Evolutionary conservation across 257 asterid genomes (phyloP).

Genomic region (Mitragyna speciosa): DNA sequence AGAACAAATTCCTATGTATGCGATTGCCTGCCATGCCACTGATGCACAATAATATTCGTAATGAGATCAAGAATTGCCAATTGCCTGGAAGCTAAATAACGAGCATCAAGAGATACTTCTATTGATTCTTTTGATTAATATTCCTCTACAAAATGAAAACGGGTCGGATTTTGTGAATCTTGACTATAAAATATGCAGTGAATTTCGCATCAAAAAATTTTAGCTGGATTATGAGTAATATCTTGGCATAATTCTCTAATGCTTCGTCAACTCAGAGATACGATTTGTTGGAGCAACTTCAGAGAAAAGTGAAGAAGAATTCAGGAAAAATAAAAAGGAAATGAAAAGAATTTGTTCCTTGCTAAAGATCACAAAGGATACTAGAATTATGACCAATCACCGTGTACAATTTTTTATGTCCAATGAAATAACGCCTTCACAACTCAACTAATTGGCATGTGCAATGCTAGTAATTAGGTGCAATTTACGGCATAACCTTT

Average conservation of each 20-base stretch:
- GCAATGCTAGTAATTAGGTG: not conserved
- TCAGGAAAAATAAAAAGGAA: too few relatives aligned
- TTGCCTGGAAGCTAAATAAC: not conserved
- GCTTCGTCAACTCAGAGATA: not conserved
- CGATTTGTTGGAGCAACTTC: not conserved
- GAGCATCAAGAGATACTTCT: not conserved
- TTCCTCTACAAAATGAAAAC: not conserved
- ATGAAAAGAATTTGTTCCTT: not conserved
- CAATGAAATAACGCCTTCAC: not conserved
- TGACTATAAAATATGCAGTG: not conserved
- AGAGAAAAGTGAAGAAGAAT: too few relatives aligned
- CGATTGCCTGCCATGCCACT: not conserved
- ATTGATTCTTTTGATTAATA: not conserved
- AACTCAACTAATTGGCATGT: not conserved
- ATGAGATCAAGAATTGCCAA: not conserved
- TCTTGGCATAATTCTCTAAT: not conserved
- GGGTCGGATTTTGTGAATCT: not conserved
- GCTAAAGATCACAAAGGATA: not conserved
- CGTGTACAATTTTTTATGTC: not conserved
- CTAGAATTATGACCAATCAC: not conserved
- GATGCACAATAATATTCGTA: not conserved
- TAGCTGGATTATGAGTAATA: not conserved
- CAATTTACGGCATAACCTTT: slow-evolving; percentile 9
- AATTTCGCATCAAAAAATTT: not conserved
- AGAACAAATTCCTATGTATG: too few relatives aligned